Conservation (phyloP, 768 basidiomycete species). For the Butyriboletus loyo region DNA sequence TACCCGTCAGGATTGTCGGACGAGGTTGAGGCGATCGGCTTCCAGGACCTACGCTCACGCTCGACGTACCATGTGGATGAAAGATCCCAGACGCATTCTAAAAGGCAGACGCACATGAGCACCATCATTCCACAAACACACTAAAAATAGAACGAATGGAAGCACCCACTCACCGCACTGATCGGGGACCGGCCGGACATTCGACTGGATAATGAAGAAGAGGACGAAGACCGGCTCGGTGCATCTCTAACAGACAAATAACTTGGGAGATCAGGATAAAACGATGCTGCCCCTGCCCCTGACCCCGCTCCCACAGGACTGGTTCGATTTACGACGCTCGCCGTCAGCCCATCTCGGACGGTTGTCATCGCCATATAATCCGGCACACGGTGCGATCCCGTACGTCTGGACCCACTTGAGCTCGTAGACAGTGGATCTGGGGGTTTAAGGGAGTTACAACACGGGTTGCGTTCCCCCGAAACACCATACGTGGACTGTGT, state of each 20-base stretch:
- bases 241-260: constrained; percentile 23
- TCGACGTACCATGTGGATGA: constrained; percentile 15
- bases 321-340: constrained; percentile 20
- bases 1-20: constrained; percentile 9
- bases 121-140: neutral
- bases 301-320: constrained; percentile 11
- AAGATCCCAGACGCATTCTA: constrained; percentile 27
- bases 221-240: constrained; percentile 32
- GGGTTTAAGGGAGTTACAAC: constrained; percentile 10
- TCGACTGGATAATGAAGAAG: constrained; percentile 33
- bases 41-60: constrained; percentile 3
- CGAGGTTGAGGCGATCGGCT: constrained; percentile 22
- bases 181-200: constrained; percentile 31
- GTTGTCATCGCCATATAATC: constrained; percentile 34
- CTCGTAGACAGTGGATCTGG: constrained; percentile 8
- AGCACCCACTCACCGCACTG: constrained; percentile 18
- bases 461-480: constrained; percentile 34
- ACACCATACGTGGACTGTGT: constrained; percentile 28
- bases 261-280: constrained; percentile 23
- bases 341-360: constrained; percentile 27
- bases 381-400: constrained; percentile 25
- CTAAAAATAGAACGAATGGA: neutral
- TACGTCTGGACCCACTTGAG: constrained; percentile 8
- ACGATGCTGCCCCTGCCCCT: constrained; percentile 7
- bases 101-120: constrained; percentile 2